Evolutionary conservation across 1,284 basidiomycete genomes (phyloP), one percentile per base, ranked within the genome.

Genomic region (Schizopora paradoxa): DNA sequence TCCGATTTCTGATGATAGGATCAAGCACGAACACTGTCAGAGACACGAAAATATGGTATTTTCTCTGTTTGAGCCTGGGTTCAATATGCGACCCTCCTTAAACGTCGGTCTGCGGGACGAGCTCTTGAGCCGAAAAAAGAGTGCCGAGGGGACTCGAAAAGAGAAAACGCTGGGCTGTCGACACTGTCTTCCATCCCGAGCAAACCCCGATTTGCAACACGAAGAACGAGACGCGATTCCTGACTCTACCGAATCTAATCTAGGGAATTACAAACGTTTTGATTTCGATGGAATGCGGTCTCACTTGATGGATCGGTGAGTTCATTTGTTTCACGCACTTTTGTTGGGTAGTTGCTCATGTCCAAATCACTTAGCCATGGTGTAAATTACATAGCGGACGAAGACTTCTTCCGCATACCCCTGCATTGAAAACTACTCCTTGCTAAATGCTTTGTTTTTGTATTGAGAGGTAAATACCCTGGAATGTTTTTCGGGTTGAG

Each of bases 231-330:
- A n/a, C n/a, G n/a, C n/a, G n/a, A n/a, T n/a, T n/a, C n/a, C n/a
- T n/a, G n/a, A n/a, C n/a, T n/a, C n/a, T n/a, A n/a, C n/a, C n/a
- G n/a, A n/a, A n/a, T n/a, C n/a, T n/a, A n/a, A n/a, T n/a, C n/a
- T n/a, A n/a, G n/a, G n/a, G n/a, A n/a, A n/a, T n/a, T n/a, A n/a
- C n/a, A n/a, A 52, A 34, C 43, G 63, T 26, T 73, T 72, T 55
- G 61, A 51, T 7, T 80, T 81, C 55, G 62, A 81, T 52, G 82
- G 74, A 0, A 53, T 83, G 39, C 62, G 72, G 27, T 81, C 76
- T 18, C 82, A 84, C 53, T 54, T 75, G 45, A 77, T 77, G 55
- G 66, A 61, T 49, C 79, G 74, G 82, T 83, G 50, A 54, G 76
- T 60, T 13, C 25, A 42, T 29, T 42, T 37, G 44, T 14, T 27